Percentiles rank a stretch among this genome's conserved stretches.
Conservation (phyloP, 2,329 filamentous ascomycete genomes). For the Apiospora rasikravindrae region DNA sequence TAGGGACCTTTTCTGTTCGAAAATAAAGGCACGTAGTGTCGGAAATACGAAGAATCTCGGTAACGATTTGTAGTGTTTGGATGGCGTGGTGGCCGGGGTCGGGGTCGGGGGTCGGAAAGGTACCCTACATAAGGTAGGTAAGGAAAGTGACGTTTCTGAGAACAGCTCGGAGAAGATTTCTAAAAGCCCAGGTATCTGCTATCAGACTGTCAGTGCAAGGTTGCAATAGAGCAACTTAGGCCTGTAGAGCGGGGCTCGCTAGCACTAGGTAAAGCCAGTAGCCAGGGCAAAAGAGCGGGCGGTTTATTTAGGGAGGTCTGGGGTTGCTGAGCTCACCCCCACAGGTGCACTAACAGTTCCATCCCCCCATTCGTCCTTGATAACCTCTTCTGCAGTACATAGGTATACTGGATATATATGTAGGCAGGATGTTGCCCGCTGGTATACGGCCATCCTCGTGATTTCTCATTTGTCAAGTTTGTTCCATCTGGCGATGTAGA, state of each 20-base stretch:
- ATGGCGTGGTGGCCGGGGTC: conserved; percentile 4
- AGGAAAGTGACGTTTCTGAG: background rate
- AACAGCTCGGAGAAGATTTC: background rate
- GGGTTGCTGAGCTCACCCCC: conserved; percentile 7
- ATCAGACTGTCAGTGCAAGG: conserved; percentile 9
- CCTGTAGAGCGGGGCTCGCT: conserved; percentile 1
- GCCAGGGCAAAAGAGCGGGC: conserved; percentile 4
- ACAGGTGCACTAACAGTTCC: background rate
- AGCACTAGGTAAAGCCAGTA: conserved; percentile 9
- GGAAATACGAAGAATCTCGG: background rate
- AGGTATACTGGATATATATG: too few species aligned
- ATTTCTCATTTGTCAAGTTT: background rate
- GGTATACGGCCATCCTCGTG: background rate
- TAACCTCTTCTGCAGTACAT: too few species aligned
- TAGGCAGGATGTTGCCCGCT: background rate
- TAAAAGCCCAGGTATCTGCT: background rate
- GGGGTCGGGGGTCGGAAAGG: too few species aligned
- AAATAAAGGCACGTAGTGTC: background rate
- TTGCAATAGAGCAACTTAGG: background rate
- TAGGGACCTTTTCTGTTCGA: background rate
- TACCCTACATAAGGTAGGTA: too few species aligned
- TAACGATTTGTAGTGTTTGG: background rate
- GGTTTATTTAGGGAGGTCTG: background rate
- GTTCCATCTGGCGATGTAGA: background rate
- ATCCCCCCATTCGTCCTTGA: too few species aligned